Base-by-base conservation (phyloP, 352 stramenopile genomes). In the Phytophthora sp. region DNA sequence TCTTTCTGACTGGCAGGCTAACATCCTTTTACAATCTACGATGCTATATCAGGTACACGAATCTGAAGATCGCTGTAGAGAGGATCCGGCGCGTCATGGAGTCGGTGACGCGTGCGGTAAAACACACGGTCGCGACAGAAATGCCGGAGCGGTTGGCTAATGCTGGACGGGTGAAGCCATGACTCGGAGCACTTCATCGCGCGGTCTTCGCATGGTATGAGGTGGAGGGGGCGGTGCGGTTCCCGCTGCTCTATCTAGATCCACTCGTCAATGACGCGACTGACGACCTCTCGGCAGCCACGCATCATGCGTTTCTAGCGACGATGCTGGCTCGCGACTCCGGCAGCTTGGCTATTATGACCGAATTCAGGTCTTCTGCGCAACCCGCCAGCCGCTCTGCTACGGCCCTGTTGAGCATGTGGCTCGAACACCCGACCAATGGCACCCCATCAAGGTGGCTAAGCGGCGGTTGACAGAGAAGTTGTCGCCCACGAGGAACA, bases 371-470 rank as follows among this genome's bases (percentile, higher is more conserved):
- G n/a, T n/a, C n/a, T n/a, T n/a, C n/a, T n/a, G n/a, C n/a, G n/a
- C n/a, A n/a, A n/a, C n/a, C n/a, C n/a, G n/a, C n/a, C n/a, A n/a
- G n/a, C n/a, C n/a, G n/a, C n/a, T n/a, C n/a, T n/a, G n/a, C n/a
- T 41, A 41, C n/a, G 15, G 20, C 13, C 13, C 11, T 41, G 35
- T 41, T 20, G 13, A 41, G 15, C 15, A 16, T 21, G 35, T 20
- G 35, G 1, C n/a, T 35, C 9, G 35, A 29, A 18, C 23, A 49
- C 27, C 24, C 53, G 5, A 29, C 33, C 27, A 16, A 8, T 8
- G 54, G n/a, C n/a, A n/a, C n/a, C n/a, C n/a, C n/a, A 53, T 9
- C 41, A 62, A 21, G 12, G 46, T 62, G 54, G 8, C 53, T 11
- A 62, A 62, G 26, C 38, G n/a, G n/a, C n/a, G n/a, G n/a, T n/a